Base-by-base conservation (phyloP, 2,329 filamentous ascomycete genomes). In the Aspergillus sp. region DNA sequence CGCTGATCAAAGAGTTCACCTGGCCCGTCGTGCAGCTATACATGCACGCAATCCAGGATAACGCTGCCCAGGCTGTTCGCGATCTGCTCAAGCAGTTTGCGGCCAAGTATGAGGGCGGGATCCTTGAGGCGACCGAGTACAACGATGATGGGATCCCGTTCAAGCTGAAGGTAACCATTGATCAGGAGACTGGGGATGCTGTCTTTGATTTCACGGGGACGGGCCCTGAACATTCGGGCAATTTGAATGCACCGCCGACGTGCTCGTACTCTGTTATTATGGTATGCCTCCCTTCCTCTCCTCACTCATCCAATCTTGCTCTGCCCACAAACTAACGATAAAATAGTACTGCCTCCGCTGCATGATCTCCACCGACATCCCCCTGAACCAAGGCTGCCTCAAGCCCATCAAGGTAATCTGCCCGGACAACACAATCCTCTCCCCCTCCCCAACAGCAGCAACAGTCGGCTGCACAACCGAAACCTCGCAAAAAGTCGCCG, bases 71-170 rank as follows among this genome's bases (percentile, higher is more conserved):
- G 1, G 89, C 89, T 41, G 92, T 96, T 0, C 85, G 91, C n/a
- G 86, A 85, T 57, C 82, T 96, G 5, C 82, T 96, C 34, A 92
- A 90, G 70, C 81, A 85, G 3, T 88, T 94, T 22, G 84, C 87
- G 69, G 84, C 84, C 64, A 84, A 86, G 28, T 91, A 92, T 66
- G 83, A 87, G 66, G 89, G 89, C 3, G 83, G 87, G 60, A 86
- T 91, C n/a, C 83, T 96, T 0, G 84, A 86, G 7, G 90, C 92
- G 0, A 82, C 89, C 1, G 92, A 96, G 71, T 91, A 89, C 79
- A 95, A 96, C 90, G 92, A 96, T 68, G 92, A 96, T 68, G 92
- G 92, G 25, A 91, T 86, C 13, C 90, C 91, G 0, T 94, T 96
- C 70, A 82, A 85, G 57, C 83, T 96, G 6, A 89, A 87, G 65